These are phyloP conservation scores for Nidularia sp. DNA, from an alignment of 768 basidiomycete species.

Conservation along the genomic window DNA sequence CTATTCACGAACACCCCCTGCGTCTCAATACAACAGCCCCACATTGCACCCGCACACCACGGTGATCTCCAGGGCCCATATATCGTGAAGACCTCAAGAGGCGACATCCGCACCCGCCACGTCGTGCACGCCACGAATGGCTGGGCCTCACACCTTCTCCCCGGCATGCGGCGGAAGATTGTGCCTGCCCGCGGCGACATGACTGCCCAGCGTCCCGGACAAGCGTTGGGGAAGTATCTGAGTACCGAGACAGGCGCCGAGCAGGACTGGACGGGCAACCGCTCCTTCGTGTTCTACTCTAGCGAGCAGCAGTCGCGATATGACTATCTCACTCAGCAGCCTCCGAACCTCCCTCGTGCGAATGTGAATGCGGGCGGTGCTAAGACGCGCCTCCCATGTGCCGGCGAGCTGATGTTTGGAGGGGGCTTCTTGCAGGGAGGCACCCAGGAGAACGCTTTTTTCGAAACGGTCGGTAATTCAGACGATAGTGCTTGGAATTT, in stretches of 20 bases:
- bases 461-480: conserved; percentile 26
- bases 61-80: conserved; percentile 25
- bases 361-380: background rate
- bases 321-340: conserved; percentile 70
- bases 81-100: conserved; percentile 57
- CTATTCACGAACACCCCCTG: conserved; percentile 62
- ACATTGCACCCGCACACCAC: background rate
- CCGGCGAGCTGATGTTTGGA: conserved; percentile 66
- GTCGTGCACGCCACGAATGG: conserved; percentile 85
- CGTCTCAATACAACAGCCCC: conserved; percentile 32
- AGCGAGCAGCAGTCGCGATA: conserved; percentile 25
- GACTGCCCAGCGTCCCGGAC: conserved; percentile 61
- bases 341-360: background rate
- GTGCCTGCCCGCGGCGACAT: conserved; percentile 57
- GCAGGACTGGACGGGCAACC: conserved; percentile 29
- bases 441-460: conserved; percentile 18
- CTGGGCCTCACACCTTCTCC: conserved; percentile 74
- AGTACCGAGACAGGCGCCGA: background rate
- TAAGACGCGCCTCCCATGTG: conserved; percentile 12
- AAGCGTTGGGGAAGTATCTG: conserved; percentile 14
- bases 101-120: conserved; percentile 51
- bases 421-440: conserved; percentile 38
- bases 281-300: conserved; percentile 60
- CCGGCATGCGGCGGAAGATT: conserved; percentile 57
- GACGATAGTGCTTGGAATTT: conserved; percentile 30